phyloP scores from a whole-genome alignment of 139 green algal species.

The Ulvella scutata region DNA sequence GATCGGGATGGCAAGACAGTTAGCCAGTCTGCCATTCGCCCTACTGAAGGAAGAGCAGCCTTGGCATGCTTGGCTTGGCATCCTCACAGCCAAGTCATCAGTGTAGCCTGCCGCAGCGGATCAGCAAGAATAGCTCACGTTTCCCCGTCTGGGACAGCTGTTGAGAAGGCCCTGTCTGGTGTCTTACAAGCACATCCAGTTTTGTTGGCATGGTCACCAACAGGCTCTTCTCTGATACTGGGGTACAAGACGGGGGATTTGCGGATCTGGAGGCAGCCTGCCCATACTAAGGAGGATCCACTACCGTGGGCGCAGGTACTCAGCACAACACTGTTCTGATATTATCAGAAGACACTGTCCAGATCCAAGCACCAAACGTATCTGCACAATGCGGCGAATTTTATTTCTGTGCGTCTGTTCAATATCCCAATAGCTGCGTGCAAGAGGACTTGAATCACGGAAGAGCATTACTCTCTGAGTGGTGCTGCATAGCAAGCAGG shows the following conservation, averaged over 20 bases:
- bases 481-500: too few species aligned
- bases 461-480: background rate
- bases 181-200: background rate
- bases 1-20: background rate
- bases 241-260: background rate
- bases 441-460: too few species aligned
- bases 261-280: background rate
- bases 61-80: background rate
- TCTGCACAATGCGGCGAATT: background rate
- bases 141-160: background rate
- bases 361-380: background rate
- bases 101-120: background rate
- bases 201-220: background rate
- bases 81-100: background rate
- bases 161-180: background rate
- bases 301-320: background rate
- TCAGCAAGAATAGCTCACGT: background rate
- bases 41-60: background rate
- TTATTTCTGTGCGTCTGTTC: background rate
- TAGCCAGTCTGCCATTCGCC: background rate
- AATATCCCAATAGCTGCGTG: background rate
- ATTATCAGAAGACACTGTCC: background rate
- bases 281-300: background rate
- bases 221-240: background rate
- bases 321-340: background rate